These are phyloP conservation scores for Chaetomiaceae sp. DNA, from an alignment of 2,329 filamentous ascomycete genomes.

Conservation along the genomic window DNA sequence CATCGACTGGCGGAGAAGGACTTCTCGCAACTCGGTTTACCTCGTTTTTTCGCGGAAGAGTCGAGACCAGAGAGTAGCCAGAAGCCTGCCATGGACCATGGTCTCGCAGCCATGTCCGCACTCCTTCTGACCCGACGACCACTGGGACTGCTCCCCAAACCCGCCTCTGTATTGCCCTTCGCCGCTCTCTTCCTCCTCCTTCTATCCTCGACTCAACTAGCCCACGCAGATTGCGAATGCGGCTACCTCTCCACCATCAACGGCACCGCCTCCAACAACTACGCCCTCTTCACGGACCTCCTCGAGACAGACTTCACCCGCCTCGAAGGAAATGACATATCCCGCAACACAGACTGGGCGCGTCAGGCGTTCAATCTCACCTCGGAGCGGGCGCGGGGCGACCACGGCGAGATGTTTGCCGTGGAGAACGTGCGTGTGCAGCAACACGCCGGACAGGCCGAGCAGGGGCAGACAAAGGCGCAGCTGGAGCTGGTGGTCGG, in stretches of 20 bases:
- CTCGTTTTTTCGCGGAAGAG: too few species aligned
- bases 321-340: slow-evolving; percentile 28
- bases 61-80: too few species aligned
- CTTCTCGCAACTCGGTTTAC: too few species aligned
- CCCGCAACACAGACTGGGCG: slow-evolving; percentile 56
- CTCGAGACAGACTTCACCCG: slow-evolving; percentile 69
- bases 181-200: slow-evolving; percentile 13
- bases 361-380: slow-evolving; percentile 64
- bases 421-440: slow-evolving; percentile 48
- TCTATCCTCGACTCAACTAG: slow-evolving; percentile 16
- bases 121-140: too few species aligned
- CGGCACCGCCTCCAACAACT: neutral
- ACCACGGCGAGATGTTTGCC: slow-evolving; percentile 61
- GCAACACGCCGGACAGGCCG: slow-evolving; percentile 34
- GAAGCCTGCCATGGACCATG: too few species aligned
- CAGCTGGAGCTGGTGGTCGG: slow-evolving; percentile 57
- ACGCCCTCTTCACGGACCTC: slow-evolving; percentile 58
- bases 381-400: slow-evolving; percentile 52
- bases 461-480: slow-evolving; percentile 35
- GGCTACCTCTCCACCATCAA: slow-evolving; percentile 57
- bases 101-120: too few species aligned
- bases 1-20: too few species aligned
- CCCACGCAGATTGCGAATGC: slow-evolving; percentile 59
- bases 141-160: too few species aligned
- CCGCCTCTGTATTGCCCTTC: neutral